These are phyloP conservation scores for Fusarium equiseti DNA, from an alignment of 2,329 filamentous ascomycete genomes.

Conservation along the genomic window DNA sequence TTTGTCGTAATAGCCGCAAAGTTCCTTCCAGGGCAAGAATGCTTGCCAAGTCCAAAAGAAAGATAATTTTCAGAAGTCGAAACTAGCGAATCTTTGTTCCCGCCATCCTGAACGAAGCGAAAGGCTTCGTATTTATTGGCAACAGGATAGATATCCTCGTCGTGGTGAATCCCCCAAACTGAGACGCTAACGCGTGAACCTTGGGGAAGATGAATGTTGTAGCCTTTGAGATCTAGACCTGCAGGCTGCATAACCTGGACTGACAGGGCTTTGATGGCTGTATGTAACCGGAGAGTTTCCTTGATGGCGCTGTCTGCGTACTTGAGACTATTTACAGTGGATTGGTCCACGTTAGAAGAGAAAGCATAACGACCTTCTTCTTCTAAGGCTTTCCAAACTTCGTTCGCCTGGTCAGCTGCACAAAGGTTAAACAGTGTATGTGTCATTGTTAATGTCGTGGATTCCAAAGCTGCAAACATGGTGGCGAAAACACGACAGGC, in stretches of 20 bases:
- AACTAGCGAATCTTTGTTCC: not conserved
- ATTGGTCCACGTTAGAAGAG: accelerated
- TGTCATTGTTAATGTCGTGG: not conserved
- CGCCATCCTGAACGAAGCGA: not conserved
- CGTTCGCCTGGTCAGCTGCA: not conserved
- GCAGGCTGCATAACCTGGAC: not conserved
- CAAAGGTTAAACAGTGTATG: not conserved
- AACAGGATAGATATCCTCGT: not conserved
- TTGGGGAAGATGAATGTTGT: not conserved
- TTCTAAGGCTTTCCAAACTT: accelerated
- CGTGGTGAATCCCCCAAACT: not conserved
- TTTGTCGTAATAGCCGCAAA: not conserved
- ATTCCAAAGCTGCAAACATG: not conserved
- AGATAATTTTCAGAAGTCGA: not conserved
- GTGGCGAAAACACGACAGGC: not conserved
- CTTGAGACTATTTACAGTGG: accelerated
- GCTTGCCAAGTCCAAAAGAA: not conserved
- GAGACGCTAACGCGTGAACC: not conserved
- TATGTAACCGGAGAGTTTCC: not conserved
- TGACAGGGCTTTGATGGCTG: not conserved
- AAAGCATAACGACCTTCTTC: not conserved
- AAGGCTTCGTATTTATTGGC: not conserved
- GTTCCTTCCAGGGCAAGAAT: not conserved
- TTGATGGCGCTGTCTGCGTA: not conserved
- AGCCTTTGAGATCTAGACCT: not conserved